Evolutionary conservation across 1,284 basidiomycete genomes (phyloP), one percentile per base, ranked within the genome.

Genomic region (Rhodotorula sp.): DNA sequence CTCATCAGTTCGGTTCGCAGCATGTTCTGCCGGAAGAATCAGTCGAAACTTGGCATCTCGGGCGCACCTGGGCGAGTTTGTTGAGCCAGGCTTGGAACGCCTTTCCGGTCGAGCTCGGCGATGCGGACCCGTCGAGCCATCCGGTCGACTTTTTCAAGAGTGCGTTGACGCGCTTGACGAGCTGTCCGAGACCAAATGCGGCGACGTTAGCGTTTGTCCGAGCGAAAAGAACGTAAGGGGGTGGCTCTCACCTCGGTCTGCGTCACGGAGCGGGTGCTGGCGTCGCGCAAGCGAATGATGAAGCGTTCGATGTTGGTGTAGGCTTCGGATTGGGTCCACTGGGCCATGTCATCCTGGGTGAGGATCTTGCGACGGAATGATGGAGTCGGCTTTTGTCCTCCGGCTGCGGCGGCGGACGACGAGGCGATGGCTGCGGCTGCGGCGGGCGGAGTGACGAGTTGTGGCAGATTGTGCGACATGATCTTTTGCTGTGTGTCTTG

Each of bases 31-130:
- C 48, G 48, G 20, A 49, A 24, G 22, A 20, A 49, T 49, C 48
- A 49, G 7, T 4, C 14, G 20, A 24, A 49, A 14, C 48, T 49
- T 3, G 22, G 37, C 37, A 14, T 14, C 37, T 42, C 37, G 37
- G 37, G 14, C 60, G 26, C 58, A 60, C 58, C 58, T 61, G 30
- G 5, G 49, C 48, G 22, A 61, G 22, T n/a, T 51, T 37, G 60
- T 45, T 22, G 18, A 61, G 46, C 60, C 60, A 61, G 8, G 60
- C 48, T 17, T 33, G 29, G 48, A 61, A 61, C 46, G 60, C 60
- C 80, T 98, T 97, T 4, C 95, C 95, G 77, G 97, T 95, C 3
- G 90, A 88, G 8, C 88, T 87, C n/a, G 86, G 82, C 0, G 89
- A 87, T 4, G 91, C 91, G 20, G 93, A 91, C 49, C 90, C 88